Evolutionary conservation across 805 yeast genomes (phyloP).

Genomic region (Lipomyces chichibuensis): DNA sequence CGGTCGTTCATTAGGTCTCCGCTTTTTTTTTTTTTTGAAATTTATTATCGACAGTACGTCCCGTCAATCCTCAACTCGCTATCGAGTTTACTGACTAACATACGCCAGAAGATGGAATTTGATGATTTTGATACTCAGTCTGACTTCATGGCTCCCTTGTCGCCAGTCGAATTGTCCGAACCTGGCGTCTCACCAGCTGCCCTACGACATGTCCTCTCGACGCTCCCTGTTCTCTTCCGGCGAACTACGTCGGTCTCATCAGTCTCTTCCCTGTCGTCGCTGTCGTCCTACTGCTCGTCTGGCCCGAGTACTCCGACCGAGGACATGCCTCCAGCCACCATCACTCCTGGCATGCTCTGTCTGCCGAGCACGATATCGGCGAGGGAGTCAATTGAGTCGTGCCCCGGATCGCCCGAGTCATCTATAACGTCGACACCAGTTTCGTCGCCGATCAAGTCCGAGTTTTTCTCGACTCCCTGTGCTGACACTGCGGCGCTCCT

Average conservation of each 20-base stretch:
- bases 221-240: conserved; percentile 28
- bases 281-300: conserved; percentile 25
- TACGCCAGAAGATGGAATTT: background rate
- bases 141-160: background rate
- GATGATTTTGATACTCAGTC: conserved; percentile 4
- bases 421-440: conserved; percentile 12
- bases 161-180: background rate
- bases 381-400: conserved; percentile 4
- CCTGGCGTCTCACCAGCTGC: conserved; percentile 12
- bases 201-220: conserved; percentile 23
- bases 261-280: conserved; percentile 11
- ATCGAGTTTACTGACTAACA: background rate
- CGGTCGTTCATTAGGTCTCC: background rate
- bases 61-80: background rate
- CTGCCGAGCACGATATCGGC: conserved; percentile 10
- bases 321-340: conserved; percentile 28
- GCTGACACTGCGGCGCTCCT: conserved; percentile 15
- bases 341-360: conserved; percentile 33
- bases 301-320: conserved; percentile 32
- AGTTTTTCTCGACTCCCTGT: conserved; percentile 21
- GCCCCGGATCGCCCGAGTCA: conserved; percentile 14
- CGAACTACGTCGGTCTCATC: conserved; percentile 14
- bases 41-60: background rate
- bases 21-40: background rate
- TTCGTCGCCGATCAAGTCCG: conserved; percentile 15